These are phyloP conservation scores for Pythium oligandrum DNA, from an alignment of 352 stramenopile species.

Conservation along the genomic window DNA sequence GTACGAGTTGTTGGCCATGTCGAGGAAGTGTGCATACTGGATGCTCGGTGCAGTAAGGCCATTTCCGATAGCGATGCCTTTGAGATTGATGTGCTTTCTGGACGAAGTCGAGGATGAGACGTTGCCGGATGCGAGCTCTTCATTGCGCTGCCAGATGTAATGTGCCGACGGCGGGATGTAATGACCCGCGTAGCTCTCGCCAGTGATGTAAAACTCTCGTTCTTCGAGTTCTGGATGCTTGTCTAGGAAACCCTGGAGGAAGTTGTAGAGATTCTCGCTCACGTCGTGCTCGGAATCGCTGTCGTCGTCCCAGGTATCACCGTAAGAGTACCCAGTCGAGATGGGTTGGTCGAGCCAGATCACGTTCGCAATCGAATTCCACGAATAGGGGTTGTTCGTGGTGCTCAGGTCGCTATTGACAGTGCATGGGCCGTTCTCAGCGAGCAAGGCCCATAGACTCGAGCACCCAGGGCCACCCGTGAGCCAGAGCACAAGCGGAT, in stretches of 20 bases:
- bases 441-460: slow-evolving; percentile 47
- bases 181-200: slow-evolving; percentile 65
- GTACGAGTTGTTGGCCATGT: slow-evolving; percentile 29
- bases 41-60: slow-evolving; percentile 32
- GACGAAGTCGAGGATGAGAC: not conserved
- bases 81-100: slow-evolving; percentile 27
- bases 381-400: slow-evolving; percentile 46
- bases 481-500: slow-evolving; percentile 64
- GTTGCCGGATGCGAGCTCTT: not conserved
- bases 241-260: slow-evolving; percentile 63
- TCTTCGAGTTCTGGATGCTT: slow-evolving; percentile 41
- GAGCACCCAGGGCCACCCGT: slow-evolving; percentile 59
- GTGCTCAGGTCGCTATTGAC: slow-evolving; percentile 42
- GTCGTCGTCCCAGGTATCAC: slow-evolving; percentile 30
- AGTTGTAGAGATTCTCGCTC: slow-evolving; percentile 63
- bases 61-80: slow-evolving; percentile 58
- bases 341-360: slow-evolving; percentile 73
- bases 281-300: slow-evolving; percentile 40
- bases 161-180: slow-evolving; percentile 58
- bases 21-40: slow-evolving; percentile 16
- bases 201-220: slow-evolving; percentile 55
- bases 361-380: slow-evolving; percentile 62
- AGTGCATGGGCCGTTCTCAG: slow-evolving; percentile 61
- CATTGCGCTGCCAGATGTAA: slow-evolving; percentile 27
- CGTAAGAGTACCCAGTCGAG: slow-evolving; percentile 64